Conservation (phyloP, 208 protist species). For the Tritrichomonas foetus region DNA sequence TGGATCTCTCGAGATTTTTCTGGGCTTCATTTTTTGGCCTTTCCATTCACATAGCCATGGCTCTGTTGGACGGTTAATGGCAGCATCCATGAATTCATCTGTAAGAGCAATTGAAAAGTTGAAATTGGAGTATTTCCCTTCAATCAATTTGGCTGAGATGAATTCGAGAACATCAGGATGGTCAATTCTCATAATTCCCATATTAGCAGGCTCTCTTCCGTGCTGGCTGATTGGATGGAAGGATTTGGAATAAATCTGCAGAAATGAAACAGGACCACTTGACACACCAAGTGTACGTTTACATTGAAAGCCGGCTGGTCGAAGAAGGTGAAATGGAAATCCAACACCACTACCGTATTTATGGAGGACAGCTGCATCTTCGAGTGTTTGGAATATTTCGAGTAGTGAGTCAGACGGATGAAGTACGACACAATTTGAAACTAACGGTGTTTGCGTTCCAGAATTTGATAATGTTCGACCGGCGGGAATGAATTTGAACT, state of each 20-base stretch:
- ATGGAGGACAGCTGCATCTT: not conserved
- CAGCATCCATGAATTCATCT: not conserved
- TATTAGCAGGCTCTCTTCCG: not conserved
- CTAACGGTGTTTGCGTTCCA: not conserved
- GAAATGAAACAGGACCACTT: not conserved
- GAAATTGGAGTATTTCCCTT: not conserved
- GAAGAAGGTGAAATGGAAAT: not conserved
- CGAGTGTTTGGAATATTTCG: not conserved
- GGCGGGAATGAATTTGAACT: not conserved
- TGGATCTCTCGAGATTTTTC: not conserved
- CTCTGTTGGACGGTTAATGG: not conserved
- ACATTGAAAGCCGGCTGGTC: not conserved
- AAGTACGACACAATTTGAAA: not conserved
- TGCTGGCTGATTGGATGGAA: not conserved
- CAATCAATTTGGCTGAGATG: not conserved
- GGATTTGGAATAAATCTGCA: not conserved
- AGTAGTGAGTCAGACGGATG: not conserved
- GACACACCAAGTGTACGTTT: not conserved
- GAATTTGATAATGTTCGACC: not conserved
- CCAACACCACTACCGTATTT: not conserved
- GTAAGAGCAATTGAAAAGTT: not conserved
- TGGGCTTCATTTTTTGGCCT: not conserved
- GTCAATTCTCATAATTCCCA: not conserved
- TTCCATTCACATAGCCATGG: not conserved
- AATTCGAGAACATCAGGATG: not conserved